Evolutionary conservation across 2,329 filamentous ascomycete genomes (phyloP), one percentile per base, ranked within the genome.

Genomic region (Aspergillus fischeri): DNA sequence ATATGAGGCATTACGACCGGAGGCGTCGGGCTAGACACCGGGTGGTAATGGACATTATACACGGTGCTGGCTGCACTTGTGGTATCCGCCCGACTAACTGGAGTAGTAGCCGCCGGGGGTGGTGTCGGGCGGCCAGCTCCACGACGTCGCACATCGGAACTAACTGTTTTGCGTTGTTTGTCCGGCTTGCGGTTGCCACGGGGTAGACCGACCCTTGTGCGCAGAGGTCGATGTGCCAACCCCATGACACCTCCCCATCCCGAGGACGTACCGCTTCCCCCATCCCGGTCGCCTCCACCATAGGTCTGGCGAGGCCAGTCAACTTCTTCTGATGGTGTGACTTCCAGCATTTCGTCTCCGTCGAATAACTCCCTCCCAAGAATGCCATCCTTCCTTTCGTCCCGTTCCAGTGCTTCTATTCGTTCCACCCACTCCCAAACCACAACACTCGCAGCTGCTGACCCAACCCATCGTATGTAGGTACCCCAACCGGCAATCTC

Each of bases 371-470:
- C 92, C 61, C 92, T 82, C 3, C 92, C 92, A 1, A 97, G 77
- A 55, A 97, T 95, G 0, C 92, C 92, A 65, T 96, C 92, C 74
- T 95, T 96, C 75, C 92, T 91, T 72, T 96, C 92, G 72, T 96
- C 92, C 64, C 92, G 85, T 77, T 97, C 92, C 60, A 96, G 75
- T 0, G 92, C 91, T 72, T 97, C 92, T 51, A 97, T 97, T 27
- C 92, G 84, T 74, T 97, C 92, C 3, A 97, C 92, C 92, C 92
- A 97, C 74, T 97, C 92, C 92, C 92, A 97, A 2, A 97, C 92
- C 24, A 96, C 90, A n/a, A 96, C 92, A 75, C 91, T 96, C 28
- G 92, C 92, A 1, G 92, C 92, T 0, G 92, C 92, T 1, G 92
- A 92, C 50, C 92, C 92, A n/a, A 96, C 92, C 92, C 92, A 97